Evolutionary conservation across 148 eudicot genomes (phyloP).

Genomic region (Fagopyrum esculentum): DNA sequence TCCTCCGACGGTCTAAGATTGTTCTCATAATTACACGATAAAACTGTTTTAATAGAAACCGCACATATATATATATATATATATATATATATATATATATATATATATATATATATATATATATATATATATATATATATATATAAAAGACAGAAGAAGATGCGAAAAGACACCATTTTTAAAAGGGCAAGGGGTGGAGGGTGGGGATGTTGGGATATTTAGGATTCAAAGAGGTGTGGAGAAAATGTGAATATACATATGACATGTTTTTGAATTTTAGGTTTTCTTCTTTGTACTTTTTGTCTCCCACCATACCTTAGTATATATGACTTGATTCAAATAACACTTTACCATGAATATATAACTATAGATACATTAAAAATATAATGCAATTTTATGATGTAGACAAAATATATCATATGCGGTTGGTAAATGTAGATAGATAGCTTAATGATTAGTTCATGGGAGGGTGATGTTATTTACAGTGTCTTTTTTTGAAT

Average conservation of each 20-base stretch:
- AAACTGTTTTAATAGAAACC: too few relatives aligned
- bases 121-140: too few relatives aligned
- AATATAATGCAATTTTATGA: background rate
- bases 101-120: too few relatives aligned
- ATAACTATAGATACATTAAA: slow-evolving; percentile 2
- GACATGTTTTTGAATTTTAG: background rate
- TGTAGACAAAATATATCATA: background rate
- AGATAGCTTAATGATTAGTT: background rate
- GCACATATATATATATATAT: too few relatives aligned
- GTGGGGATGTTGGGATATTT: slow-evolving; percentile 2
- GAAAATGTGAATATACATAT: background rate
- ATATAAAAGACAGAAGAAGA: background rate
- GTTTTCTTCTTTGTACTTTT: background rate
- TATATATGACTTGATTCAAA: background rate
- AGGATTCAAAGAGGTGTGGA: background rate
- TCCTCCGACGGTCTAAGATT: too few relatives aligned
- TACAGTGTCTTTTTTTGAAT: too few relatives aligned
- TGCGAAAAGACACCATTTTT: background rate
- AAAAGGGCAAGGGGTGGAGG: background rate
- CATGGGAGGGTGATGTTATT: too few relatives aligned
- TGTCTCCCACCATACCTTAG: background rate
- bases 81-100: too few relatives aligned
- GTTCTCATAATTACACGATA: too few relatives aligned
- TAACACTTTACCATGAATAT: background rate
- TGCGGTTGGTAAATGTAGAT: background rate